Conservation (phyloP, 495 filamentous ascomycete species). For the Annulohypoxylon stygium region DNA sequence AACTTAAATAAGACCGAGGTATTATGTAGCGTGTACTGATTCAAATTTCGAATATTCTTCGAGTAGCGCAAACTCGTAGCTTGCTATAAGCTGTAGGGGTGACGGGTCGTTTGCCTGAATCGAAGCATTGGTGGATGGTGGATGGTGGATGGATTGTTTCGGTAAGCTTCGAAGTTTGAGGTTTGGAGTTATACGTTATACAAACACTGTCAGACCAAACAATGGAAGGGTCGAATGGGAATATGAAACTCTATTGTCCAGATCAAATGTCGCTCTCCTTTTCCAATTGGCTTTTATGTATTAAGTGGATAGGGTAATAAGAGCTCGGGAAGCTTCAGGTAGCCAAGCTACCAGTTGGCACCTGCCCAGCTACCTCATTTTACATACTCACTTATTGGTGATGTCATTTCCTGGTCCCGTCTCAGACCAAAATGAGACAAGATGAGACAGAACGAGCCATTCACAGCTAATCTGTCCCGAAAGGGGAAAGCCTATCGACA, state of each 20-base stretch:
- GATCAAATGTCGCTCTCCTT: background rate
- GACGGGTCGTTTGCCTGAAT: constrained; percentile 9
- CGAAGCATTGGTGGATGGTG: constrained; percentile 26
- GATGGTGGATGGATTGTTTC: background rate
- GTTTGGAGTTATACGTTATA: background rate
- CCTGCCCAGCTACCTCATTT: constrained; percentile 32
- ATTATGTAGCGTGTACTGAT: too few species aligned
- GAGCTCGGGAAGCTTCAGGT: background rate
- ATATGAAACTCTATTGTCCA: constrained; percentile 4
- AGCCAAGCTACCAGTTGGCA: constrained; percentile 13
- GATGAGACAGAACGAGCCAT: constrained; percentile 30
- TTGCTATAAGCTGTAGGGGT: constrained; percentile 27
- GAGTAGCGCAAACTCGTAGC: constrained; percentile 18
- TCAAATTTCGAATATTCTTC: constrained; percentile 1
- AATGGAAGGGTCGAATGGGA: constrained; percentile 9
- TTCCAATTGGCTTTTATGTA: constrained; percentile 15
- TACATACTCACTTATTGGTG: constrained; percentile 35
- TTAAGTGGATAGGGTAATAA: constrained; percentile 30
- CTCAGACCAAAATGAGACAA: background rate
- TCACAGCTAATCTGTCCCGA: constrained; percentile 3
- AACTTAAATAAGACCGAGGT: background rate
- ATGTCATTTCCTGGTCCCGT: constrained; percentile 38
- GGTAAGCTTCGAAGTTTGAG: background rate
- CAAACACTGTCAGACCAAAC: background rate
- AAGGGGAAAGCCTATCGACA: constrained; percentile 10